phyloP scores from a whole-genome alignment of 1,284 basidiomycete genomes.

The Sanguinoderma infundibulare region DNA sequence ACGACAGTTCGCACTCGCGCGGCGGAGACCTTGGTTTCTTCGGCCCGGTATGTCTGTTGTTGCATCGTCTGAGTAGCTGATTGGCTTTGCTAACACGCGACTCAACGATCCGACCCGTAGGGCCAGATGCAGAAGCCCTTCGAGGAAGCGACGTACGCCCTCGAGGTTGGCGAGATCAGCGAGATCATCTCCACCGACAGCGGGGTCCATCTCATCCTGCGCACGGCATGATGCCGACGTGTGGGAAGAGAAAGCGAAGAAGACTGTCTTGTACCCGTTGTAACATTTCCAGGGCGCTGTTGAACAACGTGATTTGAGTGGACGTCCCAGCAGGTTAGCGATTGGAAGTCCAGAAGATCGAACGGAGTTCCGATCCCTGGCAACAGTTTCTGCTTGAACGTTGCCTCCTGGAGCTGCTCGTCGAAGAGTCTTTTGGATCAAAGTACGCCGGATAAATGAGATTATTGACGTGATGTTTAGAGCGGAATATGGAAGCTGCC shows the following conservation, averaged over 20 bases:
- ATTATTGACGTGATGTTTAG: no score
- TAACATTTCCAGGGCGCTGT: not conserved
- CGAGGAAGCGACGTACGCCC: slow-evolving; percentile 87
- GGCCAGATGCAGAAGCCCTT: slow-evolving; percentile 99
- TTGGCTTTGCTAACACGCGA: not conserved
- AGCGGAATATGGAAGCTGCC: no score
- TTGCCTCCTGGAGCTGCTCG: no score
- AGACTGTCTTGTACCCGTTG: not conserved
- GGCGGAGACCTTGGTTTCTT: slow-evolving; percentile 91
- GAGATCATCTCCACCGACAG: slow-evolving; percentile 90
- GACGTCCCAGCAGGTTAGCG: not conserved
- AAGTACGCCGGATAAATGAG: no score
- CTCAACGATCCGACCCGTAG: slow-evolving; percentile 17
- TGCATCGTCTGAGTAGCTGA: not conserved
- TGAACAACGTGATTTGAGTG: not conserved
- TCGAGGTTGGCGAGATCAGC: slow-evolving; percentile 86
- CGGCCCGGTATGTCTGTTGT: slow-evolving; percentile 43
- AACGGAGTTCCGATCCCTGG: no score
- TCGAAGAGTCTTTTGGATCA: no score
- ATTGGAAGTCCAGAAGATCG: no score
- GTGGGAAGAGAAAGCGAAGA: not conserved
- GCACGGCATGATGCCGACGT: slow-evolving; percentile 67
- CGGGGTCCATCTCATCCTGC: slow-evolving; percentile 94
- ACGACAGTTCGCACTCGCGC: slow-evolving; percentile 85
- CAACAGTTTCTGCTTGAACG: no score